A percentile compares a stretch with the other conserved stretches of the same genome.
Evolutionary conservation across 1,284 basidiomycete species (phyloP).

Genomic region (Tilletia horrida): DNA sequence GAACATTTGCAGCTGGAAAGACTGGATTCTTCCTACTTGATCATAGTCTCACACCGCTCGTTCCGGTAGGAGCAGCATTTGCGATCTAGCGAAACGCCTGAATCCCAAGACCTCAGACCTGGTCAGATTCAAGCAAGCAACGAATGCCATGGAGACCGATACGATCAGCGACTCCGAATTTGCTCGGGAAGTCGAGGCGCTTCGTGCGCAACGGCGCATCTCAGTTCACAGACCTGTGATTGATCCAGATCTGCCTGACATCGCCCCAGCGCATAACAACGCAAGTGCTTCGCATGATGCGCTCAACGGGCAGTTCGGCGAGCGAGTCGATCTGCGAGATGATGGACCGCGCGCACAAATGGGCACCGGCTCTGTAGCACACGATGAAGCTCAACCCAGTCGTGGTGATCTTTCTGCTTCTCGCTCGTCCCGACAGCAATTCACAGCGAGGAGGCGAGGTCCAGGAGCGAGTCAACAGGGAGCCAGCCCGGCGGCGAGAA

Average conservation of each 20-base stretch:
- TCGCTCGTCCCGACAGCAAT: constrained; percentile 23
- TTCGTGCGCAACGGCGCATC: constrained; percentile 48
- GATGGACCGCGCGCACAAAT: background rate
- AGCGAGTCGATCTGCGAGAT: constrained; percentile 11
- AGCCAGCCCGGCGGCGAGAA: background rate
- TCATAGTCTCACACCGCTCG: too few relatives aligned
- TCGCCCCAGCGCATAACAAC: constrained; percentile 23
- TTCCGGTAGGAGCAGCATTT: too few relatives aligned
- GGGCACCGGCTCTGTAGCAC: background rate
- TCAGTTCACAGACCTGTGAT: constrained; percentile 49
- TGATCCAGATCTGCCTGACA: constrained; percentile 51
- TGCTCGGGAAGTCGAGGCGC: constrained; percentile 50
- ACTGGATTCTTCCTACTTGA: too few relatives aligned
- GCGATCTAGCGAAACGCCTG: too few relatives aligned
- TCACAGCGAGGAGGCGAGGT: constrained; percentile 41
- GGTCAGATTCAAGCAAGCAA: too few relatives aligned
- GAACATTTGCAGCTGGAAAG: too few relatives aligned
- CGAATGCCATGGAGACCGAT: constrained; percentile 6
- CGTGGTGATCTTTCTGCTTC: constrained; percentile 9
- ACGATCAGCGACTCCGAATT: constrained; percentile 42
- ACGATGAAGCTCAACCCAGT: constrained; percentile 2
- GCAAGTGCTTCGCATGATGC: constrained; percentile 4
- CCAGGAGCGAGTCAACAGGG: constrained; percentile 22
- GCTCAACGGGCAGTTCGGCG: constrained; percentile 8
- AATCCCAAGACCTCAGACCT: too few relatives aligned